Conservation (phyloP, 768 basidiomycete genomes). For the Tylopilus sp. region DNA sequence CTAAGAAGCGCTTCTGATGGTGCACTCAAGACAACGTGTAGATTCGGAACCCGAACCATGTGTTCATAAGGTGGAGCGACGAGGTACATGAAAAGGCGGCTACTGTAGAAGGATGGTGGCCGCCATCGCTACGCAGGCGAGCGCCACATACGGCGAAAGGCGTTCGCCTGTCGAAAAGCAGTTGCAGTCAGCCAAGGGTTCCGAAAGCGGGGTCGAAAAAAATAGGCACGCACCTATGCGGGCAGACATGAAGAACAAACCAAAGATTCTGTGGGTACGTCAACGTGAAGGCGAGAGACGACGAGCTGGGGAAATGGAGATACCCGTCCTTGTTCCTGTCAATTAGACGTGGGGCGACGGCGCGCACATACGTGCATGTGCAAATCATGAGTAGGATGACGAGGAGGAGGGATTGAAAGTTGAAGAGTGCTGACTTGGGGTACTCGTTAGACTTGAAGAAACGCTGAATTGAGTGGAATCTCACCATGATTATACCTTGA, state of each 20-base stretch:
- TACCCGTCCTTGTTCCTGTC: conserved; percentile 96
- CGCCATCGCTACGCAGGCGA: conserved; percentile 94
- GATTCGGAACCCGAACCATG: not conserved
- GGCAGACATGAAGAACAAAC: conserved; percentile 93
- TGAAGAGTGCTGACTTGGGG: conserved; percentile 90
- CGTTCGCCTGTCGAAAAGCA: conserved; percentile 71
- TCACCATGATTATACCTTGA: conserved; percentile 15
- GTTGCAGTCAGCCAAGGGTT: not conserved
- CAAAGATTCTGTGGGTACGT: conserved; percentile 63
- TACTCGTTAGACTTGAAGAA: not conserved
- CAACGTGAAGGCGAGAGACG: conserved; percentile 1
- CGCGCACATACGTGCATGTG: conserved; percentile 94
- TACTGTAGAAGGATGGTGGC: conserved; percentile 57
- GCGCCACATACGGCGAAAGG: conserved; percentile 90
- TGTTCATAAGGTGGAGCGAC: not conserved
- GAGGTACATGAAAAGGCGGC: conserved; percentile 3
- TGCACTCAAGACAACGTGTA: not conserved
- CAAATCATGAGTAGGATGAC: conserved; percentile 93
- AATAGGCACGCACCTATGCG: conserved; percentile 82
- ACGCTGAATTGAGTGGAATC: not conserved
- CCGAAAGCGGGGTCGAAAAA: too few species aligned
- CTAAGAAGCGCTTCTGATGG: not conserved
- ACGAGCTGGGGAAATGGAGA: conserved; percentile 14
- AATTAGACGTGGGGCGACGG: conserved; percentile 83
- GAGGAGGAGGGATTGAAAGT: conserved; percentile 93